Conservation (phyloP, 1,139 yeast genomes). For the Diutina sp. region DNA sequence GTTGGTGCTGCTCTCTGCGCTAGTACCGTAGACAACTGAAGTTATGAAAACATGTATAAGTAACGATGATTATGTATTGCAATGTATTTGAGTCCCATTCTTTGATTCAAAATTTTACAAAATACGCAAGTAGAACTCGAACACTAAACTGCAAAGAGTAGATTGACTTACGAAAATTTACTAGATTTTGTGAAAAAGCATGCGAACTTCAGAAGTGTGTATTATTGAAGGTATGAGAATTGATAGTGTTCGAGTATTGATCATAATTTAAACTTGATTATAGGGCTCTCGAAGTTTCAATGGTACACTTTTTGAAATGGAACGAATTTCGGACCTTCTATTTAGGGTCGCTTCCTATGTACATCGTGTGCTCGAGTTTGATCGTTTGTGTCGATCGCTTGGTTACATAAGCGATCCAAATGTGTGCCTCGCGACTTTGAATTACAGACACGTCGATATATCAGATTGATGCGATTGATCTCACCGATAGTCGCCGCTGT, state of each 20-base stretch:
- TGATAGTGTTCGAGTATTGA: no score
- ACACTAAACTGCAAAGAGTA: background rate
- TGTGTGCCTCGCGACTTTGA: background rate
- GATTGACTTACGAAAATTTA: no score
- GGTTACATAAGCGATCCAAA: background rate
- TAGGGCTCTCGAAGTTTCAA: no score
- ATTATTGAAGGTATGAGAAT: no score
- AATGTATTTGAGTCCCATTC: background rate
- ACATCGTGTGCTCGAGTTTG: background rate
- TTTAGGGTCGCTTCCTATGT: no score
- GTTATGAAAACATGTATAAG: background rate
- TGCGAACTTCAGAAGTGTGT: no score
- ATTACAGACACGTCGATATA: background rate
- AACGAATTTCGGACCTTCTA: no score
- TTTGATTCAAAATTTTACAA: no score
- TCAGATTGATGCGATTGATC: background rate
- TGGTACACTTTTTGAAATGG: no score
- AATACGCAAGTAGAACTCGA: background rate
- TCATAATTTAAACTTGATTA: no score
- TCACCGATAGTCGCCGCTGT: background rate
- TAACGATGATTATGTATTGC: no score
- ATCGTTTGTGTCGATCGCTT: background rate
- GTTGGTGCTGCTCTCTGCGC: conserved; percentile 97
- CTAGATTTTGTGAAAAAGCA: no score
- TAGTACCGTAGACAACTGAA: conserved; percentile 7